Base-by-base conservation (phyloP, 306 rosid species). In the Herpetospermum pedunculosum region DNA sequence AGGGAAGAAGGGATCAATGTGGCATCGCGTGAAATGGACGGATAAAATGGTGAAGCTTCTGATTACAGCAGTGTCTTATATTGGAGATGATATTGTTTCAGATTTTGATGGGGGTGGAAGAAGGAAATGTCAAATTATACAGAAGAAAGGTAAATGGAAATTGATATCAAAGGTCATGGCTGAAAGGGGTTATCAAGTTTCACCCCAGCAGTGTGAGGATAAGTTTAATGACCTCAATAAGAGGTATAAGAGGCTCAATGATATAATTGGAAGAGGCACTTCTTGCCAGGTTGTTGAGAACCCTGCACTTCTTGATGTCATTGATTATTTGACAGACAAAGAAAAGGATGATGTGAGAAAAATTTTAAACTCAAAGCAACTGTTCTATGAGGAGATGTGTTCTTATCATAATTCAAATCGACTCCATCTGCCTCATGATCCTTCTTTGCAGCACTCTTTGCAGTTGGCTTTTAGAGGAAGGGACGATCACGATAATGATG, bases 121-220 rank as follows among this genome's bases (percentile, higher is more conserved):
- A 84, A 87, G 89, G 77, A 90, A 86, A 78, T 81, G 81, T 76
- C 79, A 84, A 0, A 86, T 82, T 19, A 74, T 92, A 40, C 96
- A 90, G 83, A 92, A 88, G 76, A 90, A 92, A 83, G 98, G 97
- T 9, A 92, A 92, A 83, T 92, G 97, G 98, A 92, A 88, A 82
- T 88, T 87, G 52, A 80, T 92, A 62, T 92, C 98, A 57, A 92
- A 87, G 88, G 97, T 86, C 74, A 90, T 92, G 92, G 96, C 92
- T 62, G 92, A 92, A 84, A 92, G 98, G 81, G 87, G 90, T 67
- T 82, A 67, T 77, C 90, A 80, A 77, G 98, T 90, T 75, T 92
- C 98, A 4, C 98, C 98, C 10, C 98, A 90, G 85, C 97, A 92
- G 70, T 92, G 98, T 70, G 98, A 92, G 89, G 98, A 90, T 84